Evolutionary conservation across 208 protist species (phyloP).

Genomic region (Trichomonas tenax): DNA sequence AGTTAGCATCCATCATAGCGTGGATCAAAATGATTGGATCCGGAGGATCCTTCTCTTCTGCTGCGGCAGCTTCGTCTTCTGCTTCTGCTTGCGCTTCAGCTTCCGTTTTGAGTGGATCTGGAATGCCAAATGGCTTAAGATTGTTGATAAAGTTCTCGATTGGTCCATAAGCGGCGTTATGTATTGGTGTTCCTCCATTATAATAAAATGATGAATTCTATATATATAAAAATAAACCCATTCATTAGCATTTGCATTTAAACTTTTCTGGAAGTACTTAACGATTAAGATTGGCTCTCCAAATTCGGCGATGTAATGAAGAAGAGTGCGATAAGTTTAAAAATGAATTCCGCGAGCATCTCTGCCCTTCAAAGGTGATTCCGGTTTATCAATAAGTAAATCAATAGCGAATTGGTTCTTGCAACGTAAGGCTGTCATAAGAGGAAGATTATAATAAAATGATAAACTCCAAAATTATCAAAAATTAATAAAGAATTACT

Average conservation of each 20-base stretch:
- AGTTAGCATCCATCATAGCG: background rate
- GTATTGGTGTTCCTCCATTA: background rate
- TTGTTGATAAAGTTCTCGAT: background rate
- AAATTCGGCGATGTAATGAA: slow-evolving; percentile 9
- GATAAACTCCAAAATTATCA: background rate
- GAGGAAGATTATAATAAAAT: background rate
- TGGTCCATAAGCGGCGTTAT: background rate
- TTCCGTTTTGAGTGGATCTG: background rate
- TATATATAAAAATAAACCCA: background rate
- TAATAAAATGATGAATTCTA: background rate
- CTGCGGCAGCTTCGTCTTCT: background rate
- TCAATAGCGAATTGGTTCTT: background rate
- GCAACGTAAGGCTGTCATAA: background rate
- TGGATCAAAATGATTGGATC: background rate
- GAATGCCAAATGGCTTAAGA: background rate
- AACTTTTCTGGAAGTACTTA: background rate
- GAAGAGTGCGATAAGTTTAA: background rate
- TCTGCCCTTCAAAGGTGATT: background rate
- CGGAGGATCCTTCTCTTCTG: background rate
- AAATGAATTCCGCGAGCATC: background rate
- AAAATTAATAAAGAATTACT: background rate
- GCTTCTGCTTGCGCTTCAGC: background rate
- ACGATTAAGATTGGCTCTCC: background rate
- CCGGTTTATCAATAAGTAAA: background rate
- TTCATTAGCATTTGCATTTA: background rate